A percentile compares a stretch with the other conserved stretches of the same genome.
Conservation (phyloP, 495 filamentous ascomycete genomes). For the Penicillium roqueforti region DNA sequence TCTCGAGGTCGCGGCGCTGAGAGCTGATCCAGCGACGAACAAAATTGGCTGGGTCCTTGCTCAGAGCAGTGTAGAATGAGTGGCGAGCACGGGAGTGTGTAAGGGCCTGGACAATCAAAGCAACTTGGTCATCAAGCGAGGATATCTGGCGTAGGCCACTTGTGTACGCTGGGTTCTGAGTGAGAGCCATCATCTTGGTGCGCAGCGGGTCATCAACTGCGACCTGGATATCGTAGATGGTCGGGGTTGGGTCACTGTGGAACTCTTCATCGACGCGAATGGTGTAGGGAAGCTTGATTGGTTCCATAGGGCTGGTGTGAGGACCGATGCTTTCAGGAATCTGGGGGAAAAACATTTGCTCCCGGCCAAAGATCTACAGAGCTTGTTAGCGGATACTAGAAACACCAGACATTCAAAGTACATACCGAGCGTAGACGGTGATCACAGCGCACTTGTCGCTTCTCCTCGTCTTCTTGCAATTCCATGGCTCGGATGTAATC, state of each 20-base stretch:
- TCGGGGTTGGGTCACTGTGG: constrained; percentile 58
- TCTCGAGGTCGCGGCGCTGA: constrained; percentile 86
- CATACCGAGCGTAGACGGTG: constrained; percentile 69
- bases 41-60: constrained; percentile 77
- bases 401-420: constrained; percentile 1
- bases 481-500: constrained; percentile 87
- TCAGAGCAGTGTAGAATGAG: constrained; percentile 70
- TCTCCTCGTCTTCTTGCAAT: constrained; percentile 90
- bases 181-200: constrained; percentile 59
- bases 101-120: constrained; percentile 71
- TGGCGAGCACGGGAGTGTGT: constrained; percentile 78
- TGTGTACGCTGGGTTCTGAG: constrained; percentile 45
- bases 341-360: constrained; percentile 83
- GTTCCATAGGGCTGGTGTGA: constrained; percentile 75
- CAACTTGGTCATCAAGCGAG: constrained; percentile 75
- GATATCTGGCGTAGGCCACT: constrained; percentile 66
- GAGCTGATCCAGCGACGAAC: constrained; percentile 78
- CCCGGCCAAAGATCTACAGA: constrained; percentile 67
- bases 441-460: constrained; percentile 86
- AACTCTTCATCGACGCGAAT: constrained; percentile 89
- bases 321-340: constrained; percentile 68
- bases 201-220: constrained; percentile 79
- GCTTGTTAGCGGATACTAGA: constrained; percentile 9
- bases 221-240: constrained; percentile 85
- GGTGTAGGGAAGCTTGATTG: constrained; percentile 82